A percentile compares a stretch with the other conserved stretches of the same genome.
Evolutionary conservation across 768 basidiomycete genomes (phyloP).

Genomic region (Gelatoporia subvermispora): DNA sequence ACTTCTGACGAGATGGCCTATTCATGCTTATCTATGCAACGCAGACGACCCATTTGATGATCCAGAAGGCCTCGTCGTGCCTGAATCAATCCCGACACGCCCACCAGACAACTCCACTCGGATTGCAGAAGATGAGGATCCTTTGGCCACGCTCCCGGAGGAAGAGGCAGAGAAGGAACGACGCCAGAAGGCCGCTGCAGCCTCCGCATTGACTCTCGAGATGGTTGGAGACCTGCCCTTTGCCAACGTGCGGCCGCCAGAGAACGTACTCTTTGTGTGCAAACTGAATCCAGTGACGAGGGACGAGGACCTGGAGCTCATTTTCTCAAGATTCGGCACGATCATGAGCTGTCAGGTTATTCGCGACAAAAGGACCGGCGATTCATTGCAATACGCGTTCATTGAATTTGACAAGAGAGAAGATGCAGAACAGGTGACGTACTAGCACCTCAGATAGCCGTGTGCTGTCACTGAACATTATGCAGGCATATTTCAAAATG

Average conservation of each 20-base stretch:
- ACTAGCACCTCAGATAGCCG: background rate
- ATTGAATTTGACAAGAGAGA: constrained; percentile 95
- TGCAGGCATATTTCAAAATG: constrained; percentile 98
- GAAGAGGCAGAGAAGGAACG: constrained; percentile 79
- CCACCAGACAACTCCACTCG: constrained; percentile 85
- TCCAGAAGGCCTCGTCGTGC: constrained; percentile 67
- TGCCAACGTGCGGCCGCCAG: constrained; percentile 95
- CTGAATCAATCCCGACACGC: constrained; percentile 70
- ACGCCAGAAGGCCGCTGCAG: constrained; percentile 84
- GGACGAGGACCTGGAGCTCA: constrained; percentile 94
- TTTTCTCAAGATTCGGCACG: constrained; percentile 91
- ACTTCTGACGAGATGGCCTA: background rate
- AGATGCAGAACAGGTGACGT: constrained; percentile 84
- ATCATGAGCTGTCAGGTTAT: constrained; percentile 99
- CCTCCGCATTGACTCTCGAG: constrained; percentile 93
- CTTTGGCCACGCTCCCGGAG: constrained; percentile 73
- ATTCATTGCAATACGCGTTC: constrained; percentile 96
- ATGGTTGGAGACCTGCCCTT: constrained; percentile 99
- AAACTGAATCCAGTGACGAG: constrained; percentile 94
- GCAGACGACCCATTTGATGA: constrained; percentile 95
- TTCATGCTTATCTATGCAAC: background rate
- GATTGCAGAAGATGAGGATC: constrained; percentile 94
- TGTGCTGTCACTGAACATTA: background rate
- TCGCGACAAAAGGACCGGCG: constrained; percentile 91
- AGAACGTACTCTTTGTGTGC: constrained; percentile 98